Evolutionary conservation across 1,139 yeast species (phyloP), one percentile per base, ranked within the genome.

Genomic region (Debaryomyces sp.): DNA sequence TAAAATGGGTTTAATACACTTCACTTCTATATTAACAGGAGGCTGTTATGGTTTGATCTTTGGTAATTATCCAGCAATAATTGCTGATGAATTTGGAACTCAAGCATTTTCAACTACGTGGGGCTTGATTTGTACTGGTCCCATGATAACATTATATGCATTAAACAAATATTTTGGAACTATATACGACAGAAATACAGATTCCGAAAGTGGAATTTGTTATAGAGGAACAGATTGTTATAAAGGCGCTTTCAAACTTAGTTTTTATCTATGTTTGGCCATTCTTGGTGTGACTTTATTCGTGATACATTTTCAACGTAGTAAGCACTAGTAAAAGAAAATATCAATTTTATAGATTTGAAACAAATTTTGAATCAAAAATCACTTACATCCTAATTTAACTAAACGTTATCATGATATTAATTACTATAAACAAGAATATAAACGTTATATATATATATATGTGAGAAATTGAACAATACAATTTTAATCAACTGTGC

Each of bases 61-160:
- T 55, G 80, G 80, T 1, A 70, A 74, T 0, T 76, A 75, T 50
- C 81, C 81, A 5, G 80, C 81, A 1, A 66, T 76, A 4, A 70
- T 75, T 39, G 80, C 80, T 1, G 81, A 76, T 51, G 59, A 59
- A 34, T 75, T 73, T 59, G 81, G 80, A 2, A 71, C 78, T 0
- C 61, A 55, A 32, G 62, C 71, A 0, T 75, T 76, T 47, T 67
- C 78, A 1, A 74, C 80, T 0, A 68, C 71, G 5, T 76, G 81
- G 80, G 81, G 80, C 1, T 62, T 76, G 47, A 63, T 74, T 4
- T 72, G 79, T 53, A 69, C 77, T 0, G 80, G 79, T 1, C 78
- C 79, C 2, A 56, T 73, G 40, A 45, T 71, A 10, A 59, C 68
- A 0, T 58, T 75, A 27, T 75, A 64, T 55, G 47, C 59, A 1